Base-by-base conservation (phyloP, 805 yeast genomes). In the Candida palmyrensis region DNA sequence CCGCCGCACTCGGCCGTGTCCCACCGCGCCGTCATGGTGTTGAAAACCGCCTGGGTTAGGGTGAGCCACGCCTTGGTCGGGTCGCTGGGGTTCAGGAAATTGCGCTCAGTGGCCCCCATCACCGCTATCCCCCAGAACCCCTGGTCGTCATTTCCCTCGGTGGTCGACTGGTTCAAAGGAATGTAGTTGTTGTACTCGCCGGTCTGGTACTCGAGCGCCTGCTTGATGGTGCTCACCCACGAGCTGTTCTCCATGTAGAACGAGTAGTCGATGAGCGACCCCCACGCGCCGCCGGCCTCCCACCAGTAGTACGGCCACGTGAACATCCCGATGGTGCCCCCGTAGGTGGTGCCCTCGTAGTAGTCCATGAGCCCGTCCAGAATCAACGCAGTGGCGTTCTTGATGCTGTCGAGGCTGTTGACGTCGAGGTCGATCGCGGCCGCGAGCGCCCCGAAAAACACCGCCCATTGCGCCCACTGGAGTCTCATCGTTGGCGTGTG, bases 261-360 rank as follows among this genome's bases (percentile, higher is more conserved):
- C 62, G 86, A 71, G 57, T 83, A 82, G 55, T 88, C 96, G 27
- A 90, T 51, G 71, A 90, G 64, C 13, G 83, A 69, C 6, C 96
- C 95, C 85, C 88, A 87, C 2, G 90, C 96, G 40, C 89, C 95
- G 44, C 97, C 97, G 7, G 97, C 95, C 62, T 88, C 87, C 97
- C 97, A 89, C 98, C 97, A 90, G 69, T 90, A 90, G 68, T 90
- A 89, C 0, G 97, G 97, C 51, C 69, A 63, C 9, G 79, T 66
- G 56, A 92, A 89, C 88, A 83, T 79, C 27, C 97, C 98, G 18
- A 84, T 66, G 4, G 88, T 73, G 6, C 89, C 82, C 22, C 96
- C 97, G 27, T 68, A 55, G 22, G 69, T 54, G 41, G 55, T 48
- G 25, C 94, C 90, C 11, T 72, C 77, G 51, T 88, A 88, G 57